phyloP scores from a whole-genome alignment of 495 filamentous ascomycete species.

The Hamigera avellanea region DNA sequence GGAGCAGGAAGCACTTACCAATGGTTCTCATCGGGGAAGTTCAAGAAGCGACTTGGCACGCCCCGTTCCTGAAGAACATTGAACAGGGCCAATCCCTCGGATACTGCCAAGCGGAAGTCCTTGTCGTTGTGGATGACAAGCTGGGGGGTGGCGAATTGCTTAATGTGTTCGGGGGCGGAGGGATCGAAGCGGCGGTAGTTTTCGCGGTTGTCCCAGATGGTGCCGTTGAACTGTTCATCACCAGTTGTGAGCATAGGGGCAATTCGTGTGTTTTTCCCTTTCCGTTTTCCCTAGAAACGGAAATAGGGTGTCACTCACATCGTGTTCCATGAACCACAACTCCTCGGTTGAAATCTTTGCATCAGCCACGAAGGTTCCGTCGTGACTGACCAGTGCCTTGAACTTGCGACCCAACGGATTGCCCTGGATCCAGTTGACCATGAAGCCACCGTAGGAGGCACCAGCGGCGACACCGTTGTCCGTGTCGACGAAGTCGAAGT shows the following conservation, averaged over 20 bases:
- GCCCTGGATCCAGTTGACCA: conserved; percentile 49
- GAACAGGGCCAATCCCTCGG: conserved; percentile 33
- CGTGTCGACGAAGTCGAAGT: conserved; percentile 39
- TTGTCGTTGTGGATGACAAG: conserved; percentile 34
- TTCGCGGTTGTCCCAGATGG: conserved; percentile 28
- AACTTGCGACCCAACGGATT: conserved; percentile 39
- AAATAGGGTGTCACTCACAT: conserved; percentile 10
- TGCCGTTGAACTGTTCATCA: no score
- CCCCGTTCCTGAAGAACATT: conserved; percentile 37
- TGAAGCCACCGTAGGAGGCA: conserved; percentile 41
- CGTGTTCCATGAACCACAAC: conserved; percentile 32
- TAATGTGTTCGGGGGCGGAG: no score
- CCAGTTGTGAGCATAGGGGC: conserved; percentile 17
- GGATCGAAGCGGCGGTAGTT: conserved; percentile 36
- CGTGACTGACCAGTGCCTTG: conserved; percentile 39
- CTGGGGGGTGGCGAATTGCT: conserved; percentile 31
- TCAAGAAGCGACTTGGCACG: conserved; percentile 46
- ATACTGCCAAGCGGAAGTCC: conserved; percentile 32
- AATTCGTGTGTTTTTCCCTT: not conserved
- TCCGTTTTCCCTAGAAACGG: not conserved
- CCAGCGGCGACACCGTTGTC: conserved; percentile 36
- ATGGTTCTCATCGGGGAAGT: conserved; percentile 44
- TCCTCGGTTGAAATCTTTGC: conserved; percentile 36
- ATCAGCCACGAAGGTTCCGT: conserved; percentile 34
- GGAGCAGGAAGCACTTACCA: conserved; percentile 23